phyloP scores from a whole-genome alignment of 306 rosid species.

The Sicyos baderoa region DNA sequence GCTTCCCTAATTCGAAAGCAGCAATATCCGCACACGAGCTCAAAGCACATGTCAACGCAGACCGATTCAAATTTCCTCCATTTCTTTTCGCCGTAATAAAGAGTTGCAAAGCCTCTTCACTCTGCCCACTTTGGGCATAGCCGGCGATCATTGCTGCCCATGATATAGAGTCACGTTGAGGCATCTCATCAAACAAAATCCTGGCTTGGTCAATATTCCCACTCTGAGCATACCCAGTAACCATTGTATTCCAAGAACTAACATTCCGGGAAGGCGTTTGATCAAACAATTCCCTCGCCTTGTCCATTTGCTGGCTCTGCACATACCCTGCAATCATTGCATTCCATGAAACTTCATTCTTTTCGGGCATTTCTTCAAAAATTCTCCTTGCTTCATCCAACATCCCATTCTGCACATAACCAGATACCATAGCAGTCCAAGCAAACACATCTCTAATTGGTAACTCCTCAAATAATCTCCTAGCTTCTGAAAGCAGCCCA shows the following conservation, averaged over 20 bases:
- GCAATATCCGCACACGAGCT: slow-evolving; percentile 79
- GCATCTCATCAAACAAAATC: slow-evolving; percentile 61
- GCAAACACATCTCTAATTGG: slow-evolving; percentile 61
- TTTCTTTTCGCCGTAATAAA: slow-evolving; percentile 57
- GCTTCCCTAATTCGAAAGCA: slow-evolving; percentile 76
- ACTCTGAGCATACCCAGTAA: slow-evolving; percentile 67
- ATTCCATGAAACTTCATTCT: slow-evolving; percentile 60
- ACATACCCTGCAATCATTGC: slow-evolving; percentile 75
- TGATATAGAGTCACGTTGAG: slow-evolving; percentile 62
- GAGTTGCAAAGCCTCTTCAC: slow-evolving; percentile 66
- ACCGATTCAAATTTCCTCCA: slow-evolving; percentile 53
- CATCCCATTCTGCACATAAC: slow-evolving; percentile 71
- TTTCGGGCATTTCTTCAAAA: slow-evolving; percentile 55
- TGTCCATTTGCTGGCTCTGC: slow-evolving; percentile 51
- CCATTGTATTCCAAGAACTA: slow-evolving; percentile 78
- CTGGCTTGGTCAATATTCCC: slow-evolving; percentile 48
- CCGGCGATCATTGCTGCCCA: slow-evolving; percentile 82
- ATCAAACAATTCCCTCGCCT: slow-evolving; percentile 55
- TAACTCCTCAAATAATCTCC: slow-evolving; percentile 46
- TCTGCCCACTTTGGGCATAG: slow-evolving; percentile 64
- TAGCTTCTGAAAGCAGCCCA: slow-evolving; percentile 53
- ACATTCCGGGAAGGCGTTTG: slow-evolving; percentile 59
- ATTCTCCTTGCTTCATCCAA: slow-evolving; percentile 46
- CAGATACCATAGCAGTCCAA: slow-evolving; percentile 76
- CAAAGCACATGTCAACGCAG: slow-evolving; percentile 60